Evolutionary conservation across 495 filamentous ascomycete species (phyloP).

Genomic region (Mytilinidion resinicola): DNA sequence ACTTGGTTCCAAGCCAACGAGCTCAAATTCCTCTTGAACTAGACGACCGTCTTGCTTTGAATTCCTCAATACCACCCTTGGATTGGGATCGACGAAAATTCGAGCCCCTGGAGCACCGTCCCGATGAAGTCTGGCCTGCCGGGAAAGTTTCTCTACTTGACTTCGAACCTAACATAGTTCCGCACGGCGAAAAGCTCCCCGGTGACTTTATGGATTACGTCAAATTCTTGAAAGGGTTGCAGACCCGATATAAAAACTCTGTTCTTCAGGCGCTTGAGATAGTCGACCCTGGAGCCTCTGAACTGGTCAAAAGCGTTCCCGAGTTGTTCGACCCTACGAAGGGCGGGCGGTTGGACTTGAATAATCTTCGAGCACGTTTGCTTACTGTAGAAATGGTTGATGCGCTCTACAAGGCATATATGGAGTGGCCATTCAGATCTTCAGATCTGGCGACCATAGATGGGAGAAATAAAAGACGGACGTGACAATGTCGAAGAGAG

Average conservation of each 20-base stretch:
- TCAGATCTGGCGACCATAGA: neutral
- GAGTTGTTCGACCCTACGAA: conserved; percentile 37
- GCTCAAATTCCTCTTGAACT: conserved; percentile 27
- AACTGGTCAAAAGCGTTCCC: conserved; percentile 31
- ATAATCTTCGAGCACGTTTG: conserved; percentile 37
- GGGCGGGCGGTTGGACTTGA: conserved; percentile 38
- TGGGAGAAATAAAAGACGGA: no score
- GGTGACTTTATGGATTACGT: no score
- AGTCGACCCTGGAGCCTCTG: conserved; percentile 35
- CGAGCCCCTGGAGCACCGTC: conserved; percentile 47
- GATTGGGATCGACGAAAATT: conserved; percentile 59
- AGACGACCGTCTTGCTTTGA: conserved; percentile 44
- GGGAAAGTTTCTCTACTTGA: conserved; percentile 35
- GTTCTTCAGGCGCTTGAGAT: conserved; percentile 37
- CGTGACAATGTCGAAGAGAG: no score
- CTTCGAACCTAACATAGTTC: conserved; percentile 23
- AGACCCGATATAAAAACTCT: neutral
- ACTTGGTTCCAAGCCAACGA: neutral
- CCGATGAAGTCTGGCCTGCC: conserved; percentile 52
- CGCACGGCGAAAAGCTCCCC: conserved; percentile 14
- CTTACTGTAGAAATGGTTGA: conserved; percentile 43
- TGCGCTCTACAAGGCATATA: conserved; percentile 48
- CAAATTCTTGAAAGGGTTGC: no score
- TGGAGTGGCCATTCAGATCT: conserved; percentile 51
- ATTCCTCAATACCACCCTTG: conserved; percentile 44